Conservation (phyloP, 2,329 filamentous ascomycete genomes). For the Xylaria sp. region DNA sequence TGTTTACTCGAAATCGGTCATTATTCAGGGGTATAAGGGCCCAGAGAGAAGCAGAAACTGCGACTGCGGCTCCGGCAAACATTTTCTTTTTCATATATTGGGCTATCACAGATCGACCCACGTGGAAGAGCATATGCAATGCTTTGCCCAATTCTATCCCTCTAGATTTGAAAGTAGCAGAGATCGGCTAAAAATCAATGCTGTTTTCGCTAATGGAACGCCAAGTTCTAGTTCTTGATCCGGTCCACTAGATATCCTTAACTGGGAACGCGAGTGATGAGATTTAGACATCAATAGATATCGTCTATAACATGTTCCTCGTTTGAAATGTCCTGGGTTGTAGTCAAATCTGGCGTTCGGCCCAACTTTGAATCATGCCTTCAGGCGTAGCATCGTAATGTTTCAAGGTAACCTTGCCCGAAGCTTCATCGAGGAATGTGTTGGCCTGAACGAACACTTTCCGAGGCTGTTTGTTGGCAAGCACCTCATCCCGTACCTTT, state of each 20-base stretch:
- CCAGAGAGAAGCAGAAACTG: conserved; percentile 2
- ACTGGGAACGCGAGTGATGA: neutral
- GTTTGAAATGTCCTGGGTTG: neutral
- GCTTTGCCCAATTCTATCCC: conserved; percentile 12
- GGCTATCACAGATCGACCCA: neutral
- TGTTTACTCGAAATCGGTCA: conserved; percentile 24
- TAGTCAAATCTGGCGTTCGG: conserved; percentile 64
- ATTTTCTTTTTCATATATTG: conserved; percentile 2
- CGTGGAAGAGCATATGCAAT: conserved; percentile 1
- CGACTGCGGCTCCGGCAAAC: conserved; percentile 2
- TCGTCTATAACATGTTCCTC: conserved; percentile 15
- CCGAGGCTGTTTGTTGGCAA: conserved; percentile 81
- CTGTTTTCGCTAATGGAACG: neutral
- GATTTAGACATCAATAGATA: neutral
- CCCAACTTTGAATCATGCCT: conserved; percentile 87
- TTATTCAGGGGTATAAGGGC: conserved; percentile 10
- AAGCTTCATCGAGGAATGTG: conserved; percentile 75
- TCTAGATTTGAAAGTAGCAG: conserved; percentile 6
- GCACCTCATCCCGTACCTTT: conserved; percentile 78
- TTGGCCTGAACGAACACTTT: conserved; percentile 97
- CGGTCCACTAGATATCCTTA: neutral
- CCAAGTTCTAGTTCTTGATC: neutral
- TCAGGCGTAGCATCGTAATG: conserved; percentile 86
- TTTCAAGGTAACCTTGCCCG: conserved; percentile 77
- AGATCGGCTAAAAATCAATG: conserved; percentile 11